Conservation (phyloP, 768 basidiomycete genomes). For the Gyrodon lividus region DNA sequence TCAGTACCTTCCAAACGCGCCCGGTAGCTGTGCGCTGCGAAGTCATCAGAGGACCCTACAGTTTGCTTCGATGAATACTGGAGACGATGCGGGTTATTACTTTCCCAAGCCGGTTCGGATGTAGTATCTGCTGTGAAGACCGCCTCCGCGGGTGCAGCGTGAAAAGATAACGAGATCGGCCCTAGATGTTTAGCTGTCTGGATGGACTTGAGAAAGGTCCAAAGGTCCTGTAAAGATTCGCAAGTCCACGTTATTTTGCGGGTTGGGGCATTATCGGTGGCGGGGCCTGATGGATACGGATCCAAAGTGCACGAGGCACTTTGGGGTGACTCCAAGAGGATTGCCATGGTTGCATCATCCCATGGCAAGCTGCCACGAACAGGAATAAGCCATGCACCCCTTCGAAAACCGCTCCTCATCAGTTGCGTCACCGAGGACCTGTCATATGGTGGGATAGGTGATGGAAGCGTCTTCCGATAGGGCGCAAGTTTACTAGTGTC, state of each 20-base stretch:
- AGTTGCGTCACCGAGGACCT: conserved; percentile 31
- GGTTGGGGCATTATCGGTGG: conserved; percentile 15
- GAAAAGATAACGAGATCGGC: conserved; percentile 49
- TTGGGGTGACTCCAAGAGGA: conserved; percentile 34
- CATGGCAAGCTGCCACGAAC: conserved; percentile 54
- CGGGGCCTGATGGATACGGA: conserved; percentile 15
- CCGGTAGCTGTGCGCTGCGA: conserved; percentile 15
- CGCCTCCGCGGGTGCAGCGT: conserved; percentile 29
- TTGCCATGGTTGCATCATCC: conserved; percentile 42
- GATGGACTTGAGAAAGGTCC: conserved; percentile 47
- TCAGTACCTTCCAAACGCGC: conserved; percentile 37
- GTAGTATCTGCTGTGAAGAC: conserved; percentile 8
- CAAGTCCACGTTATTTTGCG: conserved; percentile 47
- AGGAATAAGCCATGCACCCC: conserved; percentile 58
- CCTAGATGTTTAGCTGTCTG: conserved; percentile 41
- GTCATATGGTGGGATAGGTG: conserved; percentile 36
- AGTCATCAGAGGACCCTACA: conserved; percentile 5
- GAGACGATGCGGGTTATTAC: conserved; percentile 22
- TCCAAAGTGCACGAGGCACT: conserved; percentile 16
- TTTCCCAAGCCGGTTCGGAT: conserved; percentile 24
- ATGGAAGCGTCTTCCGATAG: conserved; percentile 37
- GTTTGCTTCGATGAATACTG: conserved; percentile 15
- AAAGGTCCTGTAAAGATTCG: conserved; percentile 42
- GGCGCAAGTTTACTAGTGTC: conserved; percentile 24
- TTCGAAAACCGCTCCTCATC: conserved; percentile 34